Percentiles rank a stretch among this genome's conserved stretches.
These are phyloP conservation scores for Begonia loranthoides DNA, from an alignment of 306 rosid genomes.

Conservation along the genomic window DNA sequence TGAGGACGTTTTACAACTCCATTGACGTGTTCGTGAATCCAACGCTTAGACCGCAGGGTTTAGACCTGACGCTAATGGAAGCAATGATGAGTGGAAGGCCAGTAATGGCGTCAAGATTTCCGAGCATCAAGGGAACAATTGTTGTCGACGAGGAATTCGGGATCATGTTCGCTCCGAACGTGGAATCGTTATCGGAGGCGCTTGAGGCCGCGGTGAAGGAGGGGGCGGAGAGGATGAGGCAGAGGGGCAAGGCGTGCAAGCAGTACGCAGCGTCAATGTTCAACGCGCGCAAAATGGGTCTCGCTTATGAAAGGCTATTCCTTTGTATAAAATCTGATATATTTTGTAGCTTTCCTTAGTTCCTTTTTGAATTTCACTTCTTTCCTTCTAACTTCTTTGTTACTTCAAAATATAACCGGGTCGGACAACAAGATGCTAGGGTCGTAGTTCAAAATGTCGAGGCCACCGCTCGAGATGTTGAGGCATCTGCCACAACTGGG, in stretches of 20 bases:
- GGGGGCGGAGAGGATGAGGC: conserved; percentile 46
- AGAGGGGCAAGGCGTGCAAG: conserved; percentile 60
- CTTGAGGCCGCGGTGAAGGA: conserved; percentile 53
- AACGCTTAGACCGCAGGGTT: conserved; percentile 84
- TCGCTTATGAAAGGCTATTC: conserved; percentile 82
- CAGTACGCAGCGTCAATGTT: conserved; percentile 71
- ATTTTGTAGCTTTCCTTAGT: conserved; percentile 54
- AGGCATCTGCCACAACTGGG: too few species aligned
- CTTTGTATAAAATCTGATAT: conserved; percentile 53
- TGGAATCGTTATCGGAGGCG: conserved; percentile 54
- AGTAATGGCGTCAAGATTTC: conserved; percentile 74
- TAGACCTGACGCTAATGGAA: conserved; percentile 89
- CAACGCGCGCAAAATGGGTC: conserved; percentile 70
- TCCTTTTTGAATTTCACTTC: neutral
- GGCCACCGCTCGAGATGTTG: too few species aligned
- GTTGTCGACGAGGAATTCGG: conserved; percentile 76
- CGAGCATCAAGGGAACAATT: conserved; percentile 79
- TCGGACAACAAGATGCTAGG: too few species aligned
- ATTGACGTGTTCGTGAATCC: conserved; percentile 83
- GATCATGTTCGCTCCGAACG: conserved; percentile 77
- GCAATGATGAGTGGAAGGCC: conserved; percentile 92
- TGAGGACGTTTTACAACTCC: conserved; percentile 60
- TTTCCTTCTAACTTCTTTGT: neutral
- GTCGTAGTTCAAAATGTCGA: too few species aligned
- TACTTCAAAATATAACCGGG: too few species aligned